phyloP scores from a whole-genome alignment of 1,284 basidiomycete species.

The Tilletiaria anomala region DNA sequence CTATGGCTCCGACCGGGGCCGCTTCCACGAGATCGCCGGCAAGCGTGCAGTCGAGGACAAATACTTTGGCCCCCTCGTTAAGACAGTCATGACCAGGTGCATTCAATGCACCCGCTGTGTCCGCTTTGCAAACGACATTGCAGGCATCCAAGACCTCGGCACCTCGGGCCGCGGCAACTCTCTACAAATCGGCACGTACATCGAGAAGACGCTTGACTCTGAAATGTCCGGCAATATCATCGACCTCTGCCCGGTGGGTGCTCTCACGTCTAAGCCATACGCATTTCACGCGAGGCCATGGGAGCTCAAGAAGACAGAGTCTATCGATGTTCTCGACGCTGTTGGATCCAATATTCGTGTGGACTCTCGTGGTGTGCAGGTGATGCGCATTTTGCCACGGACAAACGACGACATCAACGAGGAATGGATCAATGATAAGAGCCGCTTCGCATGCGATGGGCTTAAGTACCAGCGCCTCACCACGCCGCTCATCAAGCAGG shows the following conservation, averaged over 20 bases:
- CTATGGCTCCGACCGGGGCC: slow-evolving; percentile 88
- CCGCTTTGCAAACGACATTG: slow-evolving; percentile 96
- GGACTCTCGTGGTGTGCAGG: slow-evolving; percentile 85
- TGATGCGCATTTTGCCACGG: slow-evolving; percentile 92
- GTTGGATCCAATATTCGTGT: slow-evolving; percentile 93
- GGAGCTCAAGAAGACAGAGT: slow-evolving; percentile 98
- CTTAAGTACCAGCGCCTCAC: slow-evolving; percentile 90
- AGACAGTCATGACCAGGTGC: slow-evolving; percentile 98
- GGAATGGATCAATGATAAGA: slow-evolving; percentile 99
- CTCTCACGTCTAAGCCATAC: slow-evolving; percentile 93
- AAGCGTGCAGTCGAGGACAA: slow-evolving; percentile 98
- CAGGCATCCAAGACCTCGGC: slow-evolving; percentile 92
- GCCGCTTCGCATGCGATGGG: slow-evolving; percentile 89
- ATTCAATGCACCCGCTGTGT: slow-evolving; percentile 99
- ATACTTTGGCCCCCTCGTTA: slow-evolving; percentile 91
- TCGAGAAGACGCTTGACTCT: slow-evolving; percentile 92
- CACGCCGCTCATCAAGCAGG: slow-evolving; percentile 75
- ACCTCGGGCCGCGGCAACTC: slow-evolving; percentile 96
- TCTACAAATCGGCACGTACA: slow-evolving; percentile 95
- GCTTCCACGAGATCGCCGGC: slow-evolving; percentile 94
- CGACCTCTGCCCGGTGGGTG: slow-evolving; percentile 89
- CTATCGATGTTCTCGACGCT: slow-evolving; percentile 94
- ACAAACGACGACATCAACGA: slow-evolving; percentile 98
- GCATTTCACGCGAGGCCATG: slow-evolving; percentile 93
- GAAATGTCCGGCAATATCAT: slow-evolving; percentile 95